Base-by-base conservation (phyloP, 352 stramenopile genomes). In the Pythium brachiatum region DNA sequence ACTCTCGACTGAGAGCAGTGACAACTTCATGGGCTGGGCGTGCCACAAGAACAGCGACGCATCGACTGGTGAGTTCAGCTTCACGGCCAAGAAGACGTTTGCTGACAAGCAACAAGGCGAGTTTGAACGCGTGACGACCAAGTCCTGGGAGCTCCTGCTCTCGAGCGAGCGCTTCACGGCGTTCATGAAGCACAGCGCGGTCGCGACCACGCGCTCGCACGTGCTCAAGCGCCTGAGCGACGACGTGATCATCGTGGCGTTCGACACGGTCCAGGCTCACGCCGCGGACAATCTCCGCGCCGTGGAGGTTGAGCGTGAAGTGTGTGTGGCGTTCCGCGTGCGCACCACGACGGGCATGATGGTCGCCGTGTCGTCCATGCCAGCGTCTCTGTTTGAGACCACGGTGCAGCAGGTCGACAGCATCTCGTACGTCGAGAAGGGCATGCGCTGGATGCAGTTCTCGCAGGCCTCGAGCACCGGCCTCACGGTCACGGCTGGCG, bases 391-490 rank as follows among this genome's bases (percentile, higher is more conserved):
- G 13, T 70, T 58, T 25, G 41, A 59, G 47, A 29, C 8, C 41
- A 38, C 27, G 12, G 34, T 62, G 18, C 26, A 57, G 18, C 23
- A 29, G 15, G n/a, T 65, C 20, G 29, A 70, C n/a, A 31, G 38
- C 52, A 48, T 70, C 20, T 34, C 34, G 51, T 62, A 58, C 27
- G 53, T 66, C 7, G 25, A 60, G 25, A 61, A 61, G 16, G 57
- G 64, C 34, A 62, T 70, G 57, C 64, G 57, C 47, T 69, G 62
- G 62, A 60, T 70, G 39, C 56, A 70, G 50, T 65, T 70, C 27
- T 53, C 62, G 26, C 50, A 62, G 39, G 26, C 21, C 32, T 47
- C 13, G 21, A 23, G 23, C 6, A 36, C 20, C 7, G 41, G 15
- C 29, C 44, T 53, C 41, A 29, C 38, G 52, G 46, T 69, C 55